Conservation (phyloP, 345 rosid genomes). For the Noccaea caerulescens region DNA sequence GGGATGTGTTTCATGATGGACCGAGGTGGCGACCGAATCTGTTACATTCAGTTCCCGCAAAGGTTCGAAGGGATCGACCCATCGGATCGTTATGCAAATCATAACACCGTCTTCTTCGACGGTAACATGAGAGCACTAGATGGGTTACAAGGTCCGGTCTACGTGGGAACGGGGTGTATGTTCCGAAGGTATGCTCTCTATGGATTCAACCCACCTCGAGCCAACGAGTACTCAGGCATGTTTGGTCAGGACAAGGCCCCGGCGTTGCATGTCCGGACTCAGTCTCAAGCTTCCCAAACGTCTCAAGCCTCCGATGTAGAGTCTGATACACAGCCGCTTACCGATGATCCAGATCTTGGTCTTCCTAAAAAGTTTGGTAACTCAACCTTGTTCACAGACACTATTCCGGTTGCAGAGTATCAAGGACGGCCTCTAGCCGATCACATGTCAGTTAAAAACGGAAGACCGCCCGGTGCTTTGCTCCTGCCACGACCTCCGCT, state of each 20-base stretch:
- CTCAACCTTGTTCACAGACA: conserved; percentile 69
- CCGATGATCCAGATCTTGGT: conserved; percentile 71
- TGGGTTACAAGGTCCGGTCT: conserved; percentile 92
- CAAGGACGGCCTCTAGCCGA: conserved; percentile 97
- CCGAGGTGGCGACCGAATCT: conserved; percentile 87
- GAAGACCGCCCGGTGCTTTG: conserved; percentile 90
- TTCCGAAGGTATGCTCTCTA: conserved; percentile 87
- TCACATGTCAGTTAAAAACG: conserved; percentile 88
- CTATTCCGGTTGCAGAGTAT: conserved; percentile 78
- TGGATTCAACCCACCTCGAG: conserved; percentile 93
- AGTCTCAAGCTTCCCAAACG: conserved; percentile 39
- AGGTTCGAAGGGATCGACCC: conserved; percentile 97
- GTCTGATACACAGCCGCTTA: conserved; percentile 65
- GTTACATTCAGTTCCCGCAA: conserved; percentile 94
- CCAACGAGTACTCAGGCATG: conserved; percentile 72
- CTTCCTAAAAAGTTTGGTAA: conserved; percentile 78
- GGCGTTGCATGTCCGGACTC: conserved; percentile 46
- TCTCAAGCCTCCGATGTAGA: conserved; percentile 51
- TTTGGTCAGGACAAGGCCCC: conserved; percentile 66
- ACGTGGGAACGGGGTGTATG: conserved; percentile 96
- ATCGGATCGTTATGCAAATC: conserved; percentile 90
- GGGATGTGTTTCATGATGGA: conserved; percentile 99
- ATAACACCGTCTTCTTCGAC: conserved; percentile 87
- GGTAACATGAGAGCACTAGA: conserved; percentile 95
- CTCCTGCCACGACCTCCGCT: conserved; percentile 78